Base-by-base conservation (phyloP, 306 rosid species). In the Comarum palustre region DNA sequence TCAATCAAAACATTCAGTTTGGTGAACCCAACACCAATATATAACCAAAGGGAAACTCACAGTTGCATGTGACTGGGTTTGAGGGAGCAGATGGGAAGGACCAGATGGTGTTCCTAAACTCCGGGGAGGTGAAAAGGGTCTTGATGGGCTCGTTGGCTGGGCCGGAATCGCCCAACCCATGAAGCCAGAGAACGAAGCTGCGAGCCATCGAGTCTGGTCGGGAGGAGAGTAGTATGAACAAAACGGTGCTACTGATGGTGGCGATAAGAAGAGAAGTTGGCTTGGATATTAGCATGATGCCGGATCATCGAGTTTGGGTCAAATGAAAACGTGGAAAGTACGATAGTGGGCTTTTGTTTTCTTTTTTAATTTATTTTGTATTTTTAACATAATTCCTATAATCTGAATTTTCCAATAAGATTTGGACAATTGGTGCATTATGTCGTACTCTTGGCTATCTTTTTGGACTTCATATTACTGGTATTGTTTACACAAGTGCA, bases 121-220 rank as follows among this genome's bases (percentile, higher is more conserved):
- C 63, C 27, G 94, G 86, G 47, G 98, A 91, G 72, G 91, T 82
- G 95, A 94, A 94, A 29, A 89, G 71, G 39, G 80, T 76, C 79
- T 79, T 91, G 75, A 93, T 89, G 78, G 97, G 94, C 80, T 93
- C 92, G 75, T 93, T 93, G 68, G 97, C 90, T 7, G 97, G 94
- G 73, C 97, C 98, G 1, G 97, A 93, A 76, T 93, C 97, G 20
- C 97, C 97, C 34, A 86, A 55, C 48, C 94, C 97, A 69, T 93
- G 98, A 66, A 93, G 92, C 97, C 96, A 93, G 17, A 90, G 82
- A 75, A 91, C 43, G 74, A 93, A 91, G 85, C 90, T 89, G 48
- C 94, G 87, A 78, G 90, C 83, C 96, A 88, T 86, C 50, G 86
- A 72, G 36, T 73, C 81, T 36, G 81, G 51, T 48, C 41, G 75